Base-by-base conservation (phyloP, 2,329 filamentous ascomycete species). In the Aspergillus viridinutans region DNA sequence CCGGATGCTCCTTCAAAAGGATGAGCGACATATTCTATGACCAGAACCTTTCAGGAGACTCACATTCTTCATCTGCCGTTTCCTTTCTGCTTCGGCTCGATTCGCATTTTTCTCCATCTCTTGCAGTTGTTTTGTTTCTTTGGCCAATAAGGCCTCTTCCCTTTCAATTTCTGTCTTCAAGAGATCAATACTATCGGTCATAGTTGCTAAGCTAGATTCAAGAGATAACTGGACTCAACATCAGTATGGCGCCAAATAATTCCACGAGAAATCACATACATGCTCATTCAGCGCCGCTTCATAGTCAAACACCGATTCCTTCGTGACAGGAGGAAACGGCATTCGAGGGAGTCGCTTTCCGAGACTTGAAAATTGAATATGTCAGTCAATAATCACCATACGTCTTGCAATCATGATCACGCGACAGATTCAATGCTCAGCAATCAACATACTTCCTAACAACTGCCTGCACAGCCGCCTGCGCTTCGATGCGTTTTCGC, bases 21-120 rank as follows among this genome's bases (percentile, higher is more conserved):
- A 55, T 67, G 45, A 72, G 65, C 23, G 8, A 52, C 6, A 35
- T 17, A 2, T n/a, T 8, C 21, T 14, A 47, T 47, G 8, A 6
- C 21, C 43, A 7, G 5, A 47, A 14, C 9, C 12, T 7, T 14
- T 17, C 32, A 17, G 14, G 21, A n/a, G 49, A 20, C 65, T 52
- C 66, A 76, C 75, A 61, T 76, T 77, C 52, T 75, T 76, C 60
- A 66, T 68, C 53, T 76, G 73, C 55, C 72, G 68, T 62, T 74
- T 74, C 40, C 72, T 69, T 55, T 77, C 71, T 20, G 64, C 56
- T 57, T 74, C 71, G 3, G 70, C 73, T 40, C 70, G 65, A 58
- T 74, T 78, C 21, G 76, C 72, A 53, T 77, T 78, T 53, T 69
- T 75, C 52, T 78, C 72, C 65, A 79, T 70, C 48, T 74, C 71